phyloP scores from a whole-genome alignment of 768 basidiomycete genomes.

The Melanogaster broomeanus region DNA sequence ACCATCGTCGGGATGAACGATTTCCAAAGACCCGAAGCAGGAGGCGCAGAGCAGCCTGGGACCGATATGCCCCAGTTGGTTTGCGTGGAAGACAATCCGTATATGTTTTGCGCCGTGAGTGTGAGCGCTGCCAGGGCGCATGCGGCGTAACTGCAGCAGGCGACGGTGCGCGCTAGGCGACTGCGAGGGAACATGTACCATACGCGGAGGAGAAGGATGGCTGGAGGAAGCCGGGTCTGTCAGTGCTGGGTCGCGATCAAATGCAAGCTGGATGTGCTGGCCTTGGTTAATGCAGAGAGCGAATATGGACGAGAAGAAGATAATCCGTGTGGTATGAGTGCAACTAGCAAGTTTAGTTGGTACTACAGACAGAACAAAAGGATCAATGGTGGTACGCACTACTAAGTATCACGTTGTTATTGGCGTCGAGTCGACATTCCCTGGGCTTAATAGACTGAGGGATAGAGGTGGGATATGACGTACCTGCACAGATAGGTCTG shows the following conservation, averaged over 20 bases:
- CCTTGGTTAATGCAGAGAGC: slow-evolving; percentile 8
- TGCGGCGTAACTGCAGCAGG: slow-evolving; percentile 3
- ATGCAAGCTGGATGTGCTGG: not conserved
- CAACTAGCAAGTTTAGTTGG: slow-evolving; percentile 1
- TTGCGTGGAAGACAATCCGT: not conserved
- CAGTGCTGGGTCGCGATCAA: not conserved
- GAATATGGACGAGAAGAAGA: slow-evolving; percentile 3
- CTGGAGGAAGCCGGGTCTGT: not conserved
- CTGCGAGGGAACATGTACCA: slow-evolving; percentile 11
- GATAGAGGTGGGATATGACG: not conserved
- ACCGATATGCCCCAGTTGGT: not conserved
- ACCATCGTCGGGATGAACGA: slow-evolving; percentile 4
- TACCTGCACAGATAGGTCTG: not conserved
- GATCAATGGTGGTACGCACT: not conserved
- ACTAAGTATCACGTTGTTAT: not conserved
- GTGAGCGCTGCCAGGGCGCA: not conserved
- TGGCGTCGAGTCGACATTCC: not conserved
- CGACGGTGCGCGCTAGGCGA: not conserved
- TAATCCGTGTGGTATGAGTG: not conserved
- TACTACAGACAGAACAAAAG: not conserved
- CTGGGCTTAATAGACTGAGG: not conserved
- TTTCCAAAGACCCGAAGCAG: slow-evolving; percentile 3
- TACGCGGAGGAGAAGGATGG: slow-evolving; percentile 10
- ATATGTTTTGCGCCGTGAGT: not conserved
- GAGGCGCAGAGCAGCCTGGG: slow-evolving; percentile 4